Evolutionary conservation across 805 yeast genomes (phyloP).

Genomic region (Yarrowia bubula): DNA sequence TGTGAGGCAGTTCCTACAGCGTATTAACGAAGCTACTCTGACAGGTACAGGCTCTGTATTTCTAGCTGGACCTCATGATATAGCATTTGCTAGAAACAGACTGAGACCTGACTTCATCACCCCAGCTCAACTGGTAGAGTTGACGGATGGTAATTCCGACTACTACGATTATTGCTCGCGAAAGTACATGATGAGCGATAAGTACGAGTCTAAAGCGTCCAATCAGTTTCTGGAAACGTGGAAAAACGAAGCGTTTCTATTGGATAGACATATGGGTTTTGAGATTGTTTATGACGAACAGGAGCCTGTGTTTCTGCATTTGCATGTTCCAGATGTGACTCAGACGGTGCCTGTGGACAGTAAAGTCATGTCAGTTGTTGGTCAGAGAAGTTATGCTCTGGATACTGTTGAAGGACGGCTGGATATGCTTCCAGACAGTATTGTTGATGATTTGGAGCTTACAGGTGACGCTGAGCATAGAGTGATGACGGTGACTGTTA

Average conservation of each 20-base stretch:
- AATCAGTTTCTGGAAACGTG: background rate
- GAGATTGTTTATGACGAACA: background rate
- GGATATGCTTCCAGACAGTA: background rate
- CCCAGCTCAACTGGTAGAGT: background rate
- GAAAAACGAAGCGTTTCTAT: background rate
- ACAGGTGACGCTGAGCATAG: background rate
- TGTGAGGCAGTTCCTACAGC: background rate
- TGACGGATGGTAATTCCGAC: constrained; percentile 6
- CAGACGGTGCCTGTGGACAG: background rate
- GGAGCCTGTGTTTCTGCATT: background rate
- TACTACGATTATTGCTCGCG: constrained; percentile 1
- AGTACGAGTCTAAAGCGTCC: background rate
- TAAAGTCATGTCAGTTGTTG: constrained; percentile 2
- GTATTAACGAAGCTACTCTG: background rate
- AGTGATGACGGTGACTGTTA: background rate
- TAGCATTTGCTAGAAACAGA: constrained; percentile 5
- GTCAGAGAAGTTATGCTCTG: constrained; percentile 10
- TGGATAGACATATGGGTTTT: background rate
- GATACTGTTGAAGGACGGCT: constrained; percentile 7
- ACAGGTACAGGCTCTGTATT: constrained; percentile 15
- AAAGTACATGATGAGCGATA: background rate
- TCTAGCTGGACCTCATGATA: constrained; percentile 2
- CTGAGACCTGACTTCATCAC: background rate
- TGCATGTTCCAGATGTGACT: constrained; percentile 11
- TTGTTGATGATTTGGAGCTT: background rate